Evolutionary conservation across 176 grass and related monocot species (phyloP), one percentile per base, ranked within the genome.

Genomic region (Oryza officinalis): DNA sequence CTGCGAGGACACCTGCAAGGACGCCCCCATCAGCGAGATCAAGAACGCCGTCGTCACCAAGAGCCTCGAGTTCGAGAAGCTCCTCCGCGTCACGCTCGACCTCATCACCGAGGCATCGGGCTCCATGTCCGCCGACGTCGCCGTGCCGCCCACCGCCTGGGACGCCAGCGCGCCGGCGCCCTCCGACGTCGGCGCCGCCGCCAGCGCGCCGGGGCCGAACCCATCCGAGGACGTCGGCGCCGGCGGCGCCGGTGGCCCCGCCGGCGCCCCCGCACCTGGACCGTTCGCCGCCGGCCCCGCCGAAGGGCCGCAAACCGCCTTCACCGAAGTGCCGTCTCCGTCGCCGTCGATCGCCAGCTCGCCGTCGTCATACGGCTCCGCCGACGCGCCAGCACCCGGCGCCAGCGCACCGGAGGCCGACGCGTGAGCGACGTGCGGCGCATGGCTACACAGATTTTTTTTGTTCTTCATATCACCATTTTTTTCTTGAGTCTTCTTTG

Each of bases 61-160:
- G 80, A 90, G 84, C 80, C 63, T 84, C 64, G 89, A 90, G 70
- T 84, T 90, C 80, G 89, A 90, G 80, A 84, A 87, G 80, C 76
- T 84, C 6, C 80, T 90, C 9, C 84, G 84, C 40, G 89, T 90
- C 75, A 80, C 89, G 28, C 80, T 87, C 4, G 84, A 87, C 47
- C 89, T 90, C 75, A 83, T 90, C 75, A 27, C 63, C 3, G 80
- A 83, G 40, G 80, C 84, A 0, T 83, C 84, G 0, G 83, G 67
- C 0, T 49, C 80, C 80, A 82, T 79, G 84, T 41, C 84, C 1
- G 73, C 46, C 18, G 69, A 25, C 2, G 74, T 75, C 17, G 84
- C 88, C 0, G 23, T 75, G 63, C 69, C 88, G 10, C 84, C 88
- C 1, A 1, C 73, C 3, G 11, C 63, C 31, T 69, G 44, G 47